Evolutionary conservation across 495 filamentous ascomycete genomes (phyloP).

Genomic region (Aspergillus bertholletiae): DNA sequence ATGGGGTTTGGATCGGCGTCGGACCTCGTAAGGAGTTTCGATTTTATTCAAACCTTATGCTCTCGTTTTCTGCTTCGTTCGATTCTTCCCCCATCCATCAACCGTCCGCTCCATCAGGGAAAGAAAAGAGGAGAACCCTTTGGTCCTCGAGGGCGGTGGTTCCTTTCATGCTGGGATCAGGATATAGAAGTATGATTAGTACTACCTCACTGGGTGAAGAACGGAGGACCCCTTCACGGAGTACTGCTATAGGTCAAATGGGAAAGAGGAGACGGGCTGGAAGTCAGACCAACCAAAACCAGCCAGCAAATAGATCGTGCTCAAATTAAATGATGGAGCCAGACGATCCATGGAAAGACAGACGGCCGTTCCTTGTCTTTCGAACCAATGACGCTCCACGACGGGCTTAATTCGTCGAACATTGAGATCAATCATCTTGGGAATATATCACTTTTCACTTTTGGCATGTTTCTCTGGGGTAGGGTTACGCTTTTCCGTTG

Average conservation of each 20-base stretch:
- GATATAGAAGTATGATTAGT: too few relatives aligned
- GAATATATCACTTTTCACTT: background rate
- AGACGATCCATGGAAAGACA: constrained; percentile 23
- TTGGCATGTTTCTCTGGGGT: background rate
- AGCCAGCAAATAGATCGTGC: constrained; percentile 17
- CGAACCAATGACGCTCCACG: constrained; percentile 11
- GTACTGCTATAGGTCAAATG: too few relatives aligned
- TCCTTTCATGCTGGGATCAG: too few relatives aligned
- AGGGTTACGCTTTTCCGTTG: background rate
- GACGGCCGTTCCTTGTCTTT: constrained; percentile 20
- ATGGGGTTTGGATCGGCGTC: constrained; percentile 16
- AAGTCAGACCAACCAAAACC: constrained; percentile 14
- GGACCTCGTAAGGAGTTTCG: constrained; percentile 12
- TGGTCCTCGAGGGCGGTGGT: too few relatives aligned
- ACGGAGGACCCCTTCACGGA: too few relatives aligned
- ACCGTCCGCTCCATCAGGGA: background rate
- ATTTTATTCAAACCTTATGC: constrained; percentile 10
- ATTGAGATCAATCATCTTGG: constrained; percentile 1
- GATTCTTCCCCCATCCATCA: background rate
- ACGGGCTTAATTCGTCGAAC: background rate
- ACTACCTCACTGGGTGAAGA: too few relatives aligned
- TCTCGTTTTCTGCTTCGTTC: too few relatives aligned
- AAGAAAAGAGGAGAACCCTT: too few relatives aligned
- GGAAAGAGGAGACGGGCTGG: constrained; percentile 9
- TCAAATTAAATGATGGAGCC: constrained; percentile 13